Percentiles rank a stretch among this genome's conserved stretches.
Conservation (phyloP, 139 green algal species). For the Nannochloris sp. region DNA sequence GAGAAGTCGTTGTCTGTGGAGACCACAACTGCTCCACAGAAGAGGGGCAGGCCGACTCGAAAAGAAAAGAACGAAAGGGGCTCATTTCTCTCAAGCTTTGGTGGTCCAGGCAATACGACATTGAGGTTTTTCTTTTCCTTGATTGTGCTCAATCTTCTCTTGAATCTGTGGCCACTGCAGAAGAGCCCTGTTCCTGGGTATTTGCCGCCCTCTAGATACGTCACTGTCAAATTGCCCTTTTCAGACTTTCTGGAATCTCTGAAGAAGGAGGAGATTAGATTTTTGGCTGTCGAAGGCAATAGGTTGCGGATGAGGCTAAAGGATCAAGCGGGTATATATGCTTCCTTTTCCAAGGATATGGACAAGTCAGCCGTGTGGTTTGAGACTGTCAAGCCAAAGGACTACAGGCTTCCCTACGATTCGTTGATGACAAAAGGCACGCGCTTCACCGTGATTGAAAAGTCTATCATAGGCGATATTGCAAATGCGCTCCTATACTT, state of each 20-base stretch:
- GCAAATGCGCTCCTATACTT: conserved; percentile 44
- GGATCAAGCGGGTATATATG: not conserved
- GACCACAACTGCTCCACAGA: not conserved
- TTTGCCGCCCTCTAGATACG: conserved; percentile 10
- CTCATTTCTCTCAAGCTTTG: not conserved
- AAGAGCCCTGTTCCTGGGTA: conserved; percentile 7
- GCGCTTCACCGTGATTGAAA: conserved; percentile 59
- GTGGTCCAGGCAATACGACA: conserved; percentile 3
- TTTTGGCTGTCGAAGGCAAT: conserved; percentile 62
- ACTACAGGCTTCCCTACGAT: conserved; percentile 71
- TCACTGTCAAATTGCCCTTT: conserved; percentile 37
- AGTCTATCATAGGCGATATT: conserved; percentile 19
- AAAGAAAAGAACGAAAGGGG: not conserved
- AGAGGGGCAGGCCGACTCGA: too few relatives aligned
- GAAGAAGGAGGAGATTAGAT: conserved; percentile 54
- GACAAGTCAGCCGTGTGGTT: conserved; percentile 39
- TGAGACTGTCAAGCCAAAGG: conserved; percentile 57
- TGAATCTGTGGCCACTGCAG: not conserved
- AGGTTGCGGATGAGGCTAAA: conserved; percentile 24
- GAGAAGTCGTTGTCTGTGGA: conserved; percentile 22
- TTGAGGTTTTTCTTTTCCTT: conserved; percentile 13
- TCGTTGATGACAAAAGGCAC: conserved; percentile 46
- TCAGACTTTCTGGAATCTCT: conserved; percentile 64
- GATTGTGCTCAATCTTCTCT: conserved; percentile 15
- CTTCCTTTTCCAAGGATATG: not conserved